phyloP scores from a whole-genome alignment of 1,284 basidiomycete genomes.

The Filobasidium uniguttulatum region DNA sequence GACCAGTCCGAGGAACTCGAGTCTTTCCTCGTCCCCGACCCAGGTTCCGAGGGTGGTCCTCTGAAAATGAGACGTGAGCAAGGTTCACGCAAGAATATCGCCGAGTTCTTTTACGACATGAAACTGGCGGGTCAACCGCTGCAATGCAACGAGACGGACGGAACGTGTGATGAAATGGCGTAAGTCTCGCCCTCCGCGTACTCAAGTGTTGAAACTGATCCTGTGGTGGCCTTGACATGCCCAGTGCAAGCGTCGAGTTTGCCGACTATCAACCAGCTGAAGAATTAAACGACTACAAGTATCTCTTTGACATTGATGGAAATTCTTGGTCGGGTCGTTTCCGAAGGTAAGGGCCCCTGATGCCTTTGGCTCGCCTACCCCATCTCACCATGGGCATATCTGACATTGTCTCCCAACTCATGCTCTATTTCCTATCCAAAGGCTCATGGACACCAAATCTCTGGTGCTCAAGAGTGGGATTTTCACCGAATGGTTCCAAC shows the following conservation, averaged over 20 bases:
- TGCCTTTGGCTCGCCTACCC: not conserved
- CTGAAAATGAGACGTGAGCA: slow-evolving; percentile 18
- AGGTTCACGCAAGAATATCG: slow-evolving; percentile 13
- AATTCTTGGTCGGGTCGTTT: slow-evolving; percentile 37
- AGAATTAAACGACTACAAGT: slow-evolving; percentile 34
- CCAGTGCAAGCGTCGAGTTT: slow-evolving; percentile 28
- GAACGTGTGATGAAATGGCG: slow-evolving; percentile 30
- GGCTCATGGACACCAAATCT: slow-evolving; percentile 38
- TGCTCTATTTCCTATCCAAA: slow-evolving; percentile 9
- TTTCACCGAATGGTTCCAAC: slow-evolving; percentile 35
- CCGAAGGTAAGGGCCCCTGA: not conserved
- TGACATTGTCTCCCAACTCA: not conserved
- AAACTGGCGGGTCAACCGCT: slow-evolving; percentile 29
- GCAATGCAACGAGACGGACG: slow-evolving; percentile 31
- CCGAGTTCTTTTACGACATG: slow-evolving; percentile 30
- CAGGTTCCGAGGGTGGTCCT: slow-evolving; percentile 11
- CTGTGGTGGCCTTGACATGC: too few relatives aligned
- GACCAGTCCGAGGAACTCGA: slow-evolving; percentile 21
- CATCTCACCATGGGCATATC: slow-evolving; percentile 3
- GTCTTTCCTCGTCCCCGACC: slow-evolving; percentile 22
- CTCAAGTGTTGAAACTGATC: too few relatives aligned
- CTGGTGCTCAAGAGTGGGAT: slow-evolving; percentile 40
- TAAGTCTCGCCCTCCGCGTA: too few relatives aligned
- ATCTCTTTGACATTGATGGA: slow-evolving; percentile 40
- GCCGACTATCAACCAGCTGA: slow-evolving; percentile 22